A percentile compares a stretch with the other conserved stretches of the same genome.
phyloP scores from a whole-genome alignment of 345 rosid species.

The Gossypium raimondii region DNA sequence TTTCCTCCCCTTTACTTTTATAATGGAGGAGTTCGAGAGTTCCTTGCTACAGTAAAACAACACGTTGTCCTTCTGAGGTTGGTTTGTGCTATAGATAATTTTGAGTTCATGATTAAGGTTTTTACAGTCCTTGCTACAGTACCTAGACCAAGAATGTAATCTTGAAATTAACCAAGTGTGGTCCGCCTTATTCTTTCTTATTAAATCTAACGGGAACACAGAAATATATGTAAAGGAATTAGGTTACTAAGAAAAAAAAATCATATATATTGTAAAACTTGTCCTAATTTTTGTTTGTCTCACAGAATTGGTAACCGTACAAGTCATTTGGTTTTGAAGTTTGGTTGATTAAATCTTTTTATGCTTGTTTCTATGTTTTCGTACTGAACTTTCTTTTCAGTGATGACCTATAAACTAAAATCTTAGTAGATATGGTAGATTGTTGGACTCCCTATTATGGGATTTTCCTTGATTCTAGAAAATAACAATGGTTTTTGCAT shows the following conservation, averaged over 20 bases:
- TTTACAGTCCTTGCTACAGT: neutral
- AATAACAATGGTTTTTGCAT: neutral
- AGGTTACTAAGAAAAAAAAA: neutral
- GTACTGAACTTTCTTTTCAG: neutral
- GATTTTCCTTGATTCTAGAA: neutral
- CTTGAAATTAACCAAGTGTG: neutral
- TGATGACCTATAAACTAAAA: neutral
- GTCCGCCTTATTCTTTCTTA: neutral
- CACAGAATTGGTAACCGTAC: neutral
- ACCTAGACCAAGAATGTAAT: neutral
- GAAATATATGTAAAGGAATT: neutral
- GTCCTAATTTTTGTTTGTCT: neutral
- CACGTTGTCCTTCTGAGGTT: conserved; percentile 85
- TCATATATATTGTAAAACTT: neutral
- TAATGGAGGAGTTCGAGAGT: conserved; percentile 88
- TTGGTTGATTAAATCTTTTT: neutral
- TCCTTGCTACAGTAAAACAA: conserved; percentile 80
- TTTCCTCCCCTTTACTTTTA: conserved; percentile 90
- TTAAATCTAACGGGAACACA: neutral
- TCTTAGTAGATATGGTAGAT: neutral
- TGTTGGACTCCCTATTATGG: neutral
- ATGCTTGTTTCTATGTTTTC: neutral
- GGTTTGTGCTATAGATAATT: conserved; percentile 14
- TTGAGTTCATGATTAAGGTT: neutral
- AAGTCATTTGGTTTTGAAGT: neutral